Base-by-base conservation (phyloP, 2,329 filamentous ascomycete genomes). In the Byssoonygena ceratinophila region DNA sequence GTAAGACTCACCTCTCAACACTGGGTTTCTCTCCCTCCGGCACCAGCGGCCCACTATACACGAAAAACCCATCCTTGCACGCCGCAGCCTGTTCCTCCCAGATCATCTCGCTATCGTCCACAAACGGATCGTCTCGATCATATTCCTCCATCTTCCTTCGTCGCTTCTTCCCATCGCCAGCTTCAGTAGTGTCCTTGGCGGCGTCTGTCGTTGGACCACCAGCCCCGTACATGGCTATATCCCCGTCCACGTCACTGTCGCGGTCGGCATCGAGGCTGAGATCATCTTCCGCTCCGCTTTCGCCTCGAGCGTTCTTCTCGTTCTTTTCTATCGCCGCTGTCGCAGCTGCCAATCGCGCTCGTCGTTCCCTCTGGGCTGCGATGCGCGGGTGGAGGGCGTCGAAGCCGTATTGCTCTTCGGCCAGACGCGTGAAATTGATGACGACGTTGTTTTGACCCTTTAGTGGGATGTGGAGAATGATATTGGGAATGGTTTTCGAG, bases 31-130 rank as follows among this genome's bases (percentile, higher is more conserved):
- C 85, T 20, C 84, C 86, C 68, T 94, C 89, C 4, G 85, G 85
- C 20, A 97, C 80, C 44, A 98, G 74, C 7, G 91, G 91, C 2
- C 92, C 92, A 55, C 87, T 94, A 69, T 96, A 98, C 1, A 98
- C 92, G 66, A 97, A 98, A 73, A 97, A 98, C 1, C 92, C 92
- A 65, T 97, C 92, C 60, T 91, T 87, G 59, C 87, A 91, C 44
- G 92, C 90, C 3, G 91, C 89, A 5, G 91, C 91, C 65, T 94
- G 87, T 63, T 94, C 88, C 69, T 97, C 88, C 91, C 91, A 97
- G 0, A 94, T 77, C 64, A 96, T 69, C 67, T 98, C 92, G 1
- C 89, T 94, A 65, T 98, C 92, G 63, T 98, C 92, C 52, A 84
- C 81, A 62, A 84, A 84, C 41, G 81, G 80, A 58, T 84, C 81